Conservation (phyloP, 371 early-diverging fungal genomes). For the Mucor sp. region DNA sequence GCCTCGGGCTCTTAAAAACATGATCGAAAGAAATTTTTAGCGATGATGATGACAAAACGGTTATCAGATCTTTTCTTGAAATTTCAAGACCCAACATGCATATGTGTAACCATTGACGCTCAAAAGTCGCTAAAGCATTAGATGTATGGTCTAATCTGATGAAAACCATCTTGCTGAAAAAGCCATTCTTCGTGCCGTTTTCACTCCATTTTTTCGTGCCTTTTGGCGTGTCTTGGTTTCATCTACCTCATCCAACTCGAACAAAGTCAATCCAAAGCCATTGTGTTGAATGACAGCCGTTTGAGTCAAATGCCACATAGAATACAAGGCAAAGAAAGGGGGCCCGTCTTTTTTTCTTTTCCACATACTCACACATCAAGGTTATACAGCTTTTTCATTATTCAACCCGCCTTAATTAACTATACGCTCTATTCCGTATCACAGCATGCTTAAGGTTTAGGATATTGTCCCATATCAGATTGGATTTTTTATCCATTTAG, state of each 20-base stretch:
- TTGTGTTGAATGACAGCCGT: not conserved
- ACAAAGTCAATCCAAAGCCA: not conserved
- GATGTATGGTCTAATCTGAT: not conserved
- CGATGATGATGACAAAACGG: not conserved
- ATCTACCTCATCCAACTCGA: not conserved
- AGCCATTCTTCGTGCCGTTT: not conserved
- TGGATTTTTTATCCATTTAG: not conserved
- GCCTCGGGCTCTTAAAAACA: not conserved
- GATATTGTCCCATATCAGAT: not conserved
- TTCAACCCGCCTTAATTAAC: not conserved
- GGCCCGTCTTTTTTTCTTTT: not conserved
- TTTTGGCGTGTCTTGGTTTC: not conserved
- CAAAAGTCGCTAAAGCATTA: not conserved
- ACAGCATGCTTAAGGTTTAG: not conserved
- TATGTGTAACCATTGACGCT: not conserved
- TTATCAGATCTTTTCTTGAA: slow-evolving; percentile 8
- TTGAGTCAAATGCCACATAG: not conserved
- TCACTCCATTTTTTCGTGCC: not conserved
- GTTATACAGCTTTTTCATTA: not conserved
- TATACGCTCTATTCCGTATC: not conserved
- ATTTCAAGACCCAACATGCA: not conserved
- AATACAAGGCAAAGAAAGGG: not conserved
- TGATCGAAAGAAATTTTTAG: not conserved
- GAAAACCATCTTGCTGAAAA: not conserved
- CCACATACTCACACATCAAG: not conserved